These are phyloP conservation scores for Canna indica DNA, from an alignment of 176 grass and related monocot genomes.

Conservation along the genomic window DNA sequence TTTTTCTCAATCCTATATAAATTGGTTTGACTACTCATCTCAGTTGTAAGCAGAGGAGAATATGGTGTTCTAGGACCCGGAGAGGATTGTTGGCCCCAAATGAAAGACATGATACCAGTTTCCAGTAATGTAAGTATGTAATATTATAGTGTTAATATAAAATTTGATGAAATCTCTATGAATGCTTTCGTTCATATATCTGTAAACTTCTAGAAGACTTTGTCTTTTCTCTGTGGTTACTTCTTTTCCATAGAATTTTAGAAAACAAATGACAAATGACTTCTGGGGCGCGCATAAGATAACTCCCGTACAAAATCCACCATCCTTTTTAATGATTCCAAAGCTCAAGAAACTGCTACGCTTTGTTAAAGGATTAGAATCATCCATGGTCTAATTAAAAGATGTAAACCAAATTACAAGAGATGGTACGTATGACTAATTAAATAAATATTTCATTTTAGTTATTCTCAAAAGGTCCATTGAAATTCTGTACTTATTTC, in stretches of 20 bases:
- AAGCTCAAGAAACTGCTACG: not conserved
- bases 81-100: slow-evolving; percentile 68
- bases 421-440: not conserved
- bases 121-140: slow-evolving; percentile 6
- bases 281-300: not conserved
- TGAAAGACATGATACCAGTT: slow-evolving; percentile 76
- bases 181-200: not conserved
- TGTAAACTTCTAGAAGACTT: not conserved
- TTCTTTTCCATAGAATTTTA: not conserved
- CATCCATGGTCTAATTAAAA: not conserved
- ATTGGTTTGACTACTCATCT: not conserved
- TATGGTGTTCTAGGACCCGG: slow-evolving; percentile 46
- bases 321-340: not conserved
- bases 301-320: not conserved
- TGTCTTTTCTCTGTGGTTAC: not conserved
- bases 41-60: slow-evolving; percentile 48
- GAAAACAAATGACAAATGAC: not conserved
- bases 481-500: not conserved
- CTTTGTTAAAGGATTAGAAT: not conserved
- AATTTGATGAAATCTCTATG: not conserved
- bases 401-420: not conserved
- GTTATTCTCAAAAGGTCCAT: not conserved
- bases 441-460: not conserved
- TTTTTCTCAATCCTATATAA: slow-evolving; percentile 1
- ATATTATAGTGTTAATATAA: too few relatives aligned